Base-by-base conservation (phyloP, 306 rosid genomes). In the Benincasa hispida region DNA sequence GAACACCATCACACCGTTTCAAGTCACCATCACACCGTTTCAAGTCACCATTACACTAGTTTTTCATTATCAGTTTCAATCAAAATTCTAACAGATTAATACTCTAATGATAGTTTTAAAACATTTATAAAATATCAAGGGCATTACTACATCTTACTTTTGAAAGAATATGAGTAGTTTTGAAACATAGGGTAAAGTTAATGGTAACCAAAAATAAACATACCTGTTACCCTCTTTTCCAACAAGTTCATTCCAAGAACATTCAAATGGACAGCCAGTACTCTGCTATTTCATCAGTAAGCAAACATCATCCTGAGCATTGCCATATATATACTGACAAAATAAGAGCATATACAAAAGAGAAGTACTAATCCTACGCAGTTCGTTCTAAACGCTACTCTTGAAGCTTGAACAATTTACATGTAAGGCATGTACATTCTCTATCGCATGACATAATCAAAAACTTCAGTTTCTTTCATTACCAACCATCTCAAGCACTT, bases 271-370 rank as follows among this genome's bases (percentile, higher is more conserved):
- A 24, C 74, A 67, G 74, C 54, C n/a, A 41, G 24, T 54, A 24
- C 8, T 39, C 12, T 67, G 30, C 74, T 22, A 21, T 41, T 67
- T 41, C 53, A 14, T 39, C 34, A 74, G 21, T 10, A 19, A 61
- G 53, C 13, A 41, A 39, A 73, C 78, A 83, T 54, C 27, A 77
- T 32, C 78, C 78, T 82, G 79, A 79, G 75, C 56, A 72, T n/a
- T 37, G 65, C 55, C 25, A 81, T 83, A 72, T 75, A 22, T 24
- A 24, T 22, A 17, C 6, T 14, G 8, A 27, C 75, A 72, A 25
- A 47, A 70, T 12, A 15, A 70, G n/a, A 15, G 58, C 57, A 70
- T 24, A 25, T 22, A 39, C 65, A 74, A 32, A 56, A 34, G 15
- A 34, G 22, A 37, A 74, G 27, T 30, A 28, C 77, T 74, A 10